A percentile compares a stretch with the other conserved stretches of the same genome.
Conservation (phyloP, 495 filamentous ascomycete species). For the Xylaria telfairii region DNA sequence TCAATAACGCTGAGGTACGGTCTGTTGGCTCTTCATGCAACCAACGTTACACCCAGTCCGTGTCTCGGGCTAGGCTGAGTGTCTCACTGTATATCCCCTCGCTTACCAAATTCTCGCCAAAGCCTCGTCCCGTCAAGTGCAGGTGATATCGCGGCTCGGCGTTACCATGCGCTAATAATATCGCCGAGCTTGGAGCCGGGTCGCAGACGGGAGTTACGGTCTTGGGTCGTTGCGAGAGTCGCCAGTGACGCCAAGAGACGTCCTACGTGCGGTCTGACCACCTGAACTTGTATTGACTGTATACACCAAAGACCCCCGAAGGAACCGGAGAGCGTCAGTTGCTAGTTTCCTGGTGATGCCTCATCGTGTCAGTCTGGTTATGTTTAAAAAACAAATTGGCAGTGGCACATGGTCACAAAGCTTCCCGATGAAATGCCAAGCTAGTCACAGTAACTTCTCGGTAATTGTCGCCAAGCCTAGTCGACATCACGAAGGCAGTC, state of each 20-base stretch:
- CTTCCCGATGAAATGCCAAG: slow-evolving; percentile 10
- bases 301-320: neutral
- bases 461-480: slow-evolving; percentile 21
- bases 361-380: neutral
- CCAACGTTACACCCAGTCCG: slow-evolving; percentile 15
- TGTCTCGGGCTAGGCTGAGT: slow-evolving; percentile 5
- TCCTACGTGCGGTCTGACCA: slow-evolving; percentile 10
- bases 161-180: slow-evolving; percentile 11
- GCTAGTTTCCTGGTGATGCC: slow-evolving; percentile 5
- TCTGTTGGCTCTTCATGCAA: slow-evolving; percentile 3
- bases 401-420: slow-evolving; percentile 5
- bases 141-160: slow-evolving; percentile 8
- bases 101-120: slow-evolving; percentile 25
- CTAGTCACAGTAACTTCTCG: slow-evolving; percentile 8
- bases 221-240: neutral
- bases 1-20: neutral
- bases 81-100: neutral
- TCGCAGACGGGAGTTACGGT: slow-evolving; percentile 1
- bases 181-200: slow-evolving; percentile 13
- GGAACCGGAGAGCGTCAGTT: neutral
- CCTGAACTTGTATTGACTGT: slow-evolving; percentile 7
- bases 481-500: slow-evolving; percentile 2
- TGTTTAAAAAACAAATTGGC: neutral
- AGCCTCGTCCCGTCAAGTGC: slow-evolving; percentile 17
- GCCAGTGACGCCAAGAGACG: slow-evolving; percentile 6